Evolutionary conservation across 139 green algal species (phyloP).

Genomic region (Auxenochlorella protothecoides): DNA sequence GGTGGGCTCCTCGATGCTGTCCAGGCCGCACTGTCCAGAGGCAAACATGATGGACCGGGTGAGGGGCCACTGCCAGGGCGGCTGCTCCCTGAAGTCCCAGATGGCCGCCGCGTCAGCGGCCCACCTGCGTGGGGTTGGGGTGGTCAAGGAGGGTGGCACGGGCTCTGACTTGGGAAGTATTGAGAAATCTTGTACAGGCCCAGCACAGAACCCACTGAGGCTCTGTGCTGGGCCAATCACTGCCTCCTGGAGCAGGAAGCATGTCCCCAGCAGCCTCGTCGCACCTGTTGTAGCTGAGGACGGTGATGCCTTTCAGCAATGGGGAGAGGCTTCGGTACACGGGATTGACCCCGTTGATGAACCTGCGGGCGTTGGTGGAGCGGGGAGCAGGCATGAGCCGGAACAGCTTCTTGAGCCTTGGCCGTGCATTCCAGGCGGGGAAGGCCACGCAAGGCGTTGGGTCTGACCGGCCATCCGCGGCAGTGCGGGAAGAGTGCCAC

Average conservation of each 20-base stretch:
- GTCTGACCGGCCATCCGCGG: no score
- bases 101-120: conserved; percentile 15
- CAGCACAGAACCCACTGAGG: no score
- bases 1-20: background rate
- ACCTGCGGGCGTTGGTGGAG: conserved; percentile 15
- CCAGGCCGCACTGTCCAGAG: conserved; percentile 13
- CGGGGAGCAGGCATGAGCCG: no score
- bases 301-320: conserved; percentile 23
- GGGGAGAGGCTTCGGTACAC: conserved; percentile 18
- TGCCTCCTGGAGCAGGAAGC: no score
- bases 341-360: conserved; percentile 41
- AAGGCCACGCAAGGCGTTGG: no score
- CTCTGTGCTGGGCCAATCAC: no score
- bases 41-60: conserved; percentile 12
- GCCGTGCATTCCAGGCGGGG: no score
- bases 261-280: background rate
- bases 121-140: conserved; percentile 6
- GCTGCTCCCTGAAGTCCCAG: conserved; percentile 6
- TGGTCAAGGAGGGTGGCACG: no score
- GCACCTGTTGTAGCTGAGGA: conserved; percentile 18
- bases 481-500: no score
- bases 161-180: no score
- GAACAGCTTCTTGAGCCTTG: no score
- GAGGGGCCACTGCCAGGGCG: conserved; percentile 11
- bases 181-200: no score